These are phyloP conservation scores for Pleoardoris graminearum DNA, from an alignment of 2,329 filamentous ascomycete genomes.

Conservation along the genomic window DNA sequence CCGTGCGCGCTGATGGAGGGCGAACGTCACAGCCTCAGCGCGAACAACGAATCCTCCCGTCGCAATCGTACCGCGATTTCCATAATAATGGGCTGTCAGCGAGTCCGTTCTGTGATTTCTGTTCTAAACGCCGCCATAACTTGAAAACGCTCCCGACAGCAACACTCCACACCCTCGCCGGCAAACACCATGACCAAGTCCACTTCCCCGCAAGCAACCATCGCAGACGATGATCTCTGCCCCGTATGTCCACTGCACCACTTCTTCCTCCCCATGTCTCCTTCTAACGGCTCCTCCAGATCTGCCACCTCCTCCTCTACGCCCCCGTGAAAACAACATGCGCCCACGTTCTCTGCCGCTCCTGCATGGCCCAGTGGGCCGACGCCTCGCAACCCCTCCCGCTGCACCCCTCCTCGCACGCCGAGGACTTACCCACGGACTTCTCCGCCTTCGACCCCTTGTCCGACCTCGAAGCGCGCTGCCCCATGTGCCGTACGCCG, in stretches of 20 bases:
- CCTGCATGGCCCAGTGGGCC: conserved; percentile 54
- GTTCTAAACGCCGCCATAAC: neutral
- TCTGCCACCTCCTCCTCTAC: conserved; percentile 51
- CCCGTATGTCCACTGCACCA: conserved; percentile 30
- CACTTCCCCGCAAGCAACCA: conserved; percentile 15
- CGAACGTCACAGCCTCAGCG: conserved; percentile 1
- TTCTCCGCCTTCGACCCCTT: conserved; percentile 38
- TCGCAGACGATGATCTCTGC: conserved; percentile 50
- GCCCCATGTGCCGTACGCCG: conserved; percentile 52
- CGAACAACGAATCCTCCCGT: neutral
- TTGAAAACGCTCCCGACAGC: neutral
- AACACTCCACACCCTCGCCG: neutral
- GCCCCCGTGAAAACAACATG: conserved; percentile 50
- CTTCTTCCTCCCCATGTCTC: neutral
- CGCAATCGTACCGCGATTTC: neutral
- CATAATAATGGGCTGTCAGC: neutral
- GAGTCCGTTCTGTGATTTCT: neutral
- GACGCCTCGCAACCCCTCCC: conserved; percentile 43
- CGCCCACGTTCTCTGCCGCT: conserved; percentile 49
- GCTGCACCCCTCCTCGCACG: conserved; percentile 44
- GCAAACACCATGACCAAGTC: conserved; percentile 17
- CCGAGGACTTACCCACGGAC: conserved; percentile 46
- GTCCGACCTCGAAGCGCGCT: conserved; percentile 46
- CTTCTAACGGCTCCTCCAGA: conserved; percentile 18
- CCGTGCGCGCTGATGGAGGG: neutral